These are phyloP conservation scores for Coemansia sp. DNA, from an alignment of 192 early-diverging fungal genomes.

Conservation along the genomic window DNA sequence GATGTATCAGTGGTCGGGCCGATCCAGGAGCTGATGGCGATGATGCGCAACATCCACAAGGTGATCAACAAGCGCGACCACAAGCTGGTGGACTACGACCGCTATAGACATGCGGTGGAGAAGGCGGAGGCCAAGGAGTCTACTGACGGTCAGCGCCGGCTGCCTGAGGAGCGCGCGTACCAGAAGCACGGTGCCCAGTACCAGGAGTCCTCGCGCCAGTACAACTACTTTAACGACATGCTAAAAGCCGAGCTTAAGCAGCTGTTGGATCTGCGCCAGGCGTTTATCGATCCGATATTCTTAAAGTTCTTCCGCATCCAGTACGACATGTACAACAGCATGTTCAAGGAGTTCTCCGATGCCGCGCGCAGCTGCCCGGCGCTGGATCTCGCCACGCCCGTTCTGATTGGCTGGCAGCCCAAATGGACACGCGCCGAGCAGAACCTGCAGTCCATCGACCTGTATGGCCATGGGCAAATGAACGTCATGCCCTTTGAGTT, in stretches of 20 bases:
- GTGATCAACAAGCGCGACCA: conserved; percentile 87
- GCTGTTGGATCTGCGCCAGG: conserved; percentile 68
- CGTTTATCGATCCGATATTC: conserved; percentile 88
- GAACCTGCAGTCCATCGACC: conserved; percentile 25
- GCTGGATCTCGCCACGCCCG: conserved; percentile 54
- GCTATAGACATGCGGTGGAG: conserved; percentile 66
- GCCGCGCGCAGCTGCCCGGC: conserved; percentile 54
- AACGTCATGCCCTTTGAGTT: conserved; percentile 22
- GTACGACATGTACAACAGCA: conserved; percentile 67
- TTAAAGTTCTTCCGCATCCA: conserved; percentile 83
- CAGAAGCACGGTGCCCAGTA: conserved; percentile 70
- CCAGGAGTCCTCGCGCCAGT: conserved; percentile 80
- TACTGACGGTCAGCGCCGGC: conserved; percentile 40
- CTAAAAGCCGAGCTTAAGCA: conserved; percentile 78
- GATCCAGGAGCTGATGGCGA: conserved; percentile 66
- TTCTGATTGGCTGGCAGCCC: conserved; percentile 36
- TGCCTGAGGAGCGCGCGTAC: conserved; percentile 65
- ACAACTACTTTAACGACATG: conserved; percentile 77
- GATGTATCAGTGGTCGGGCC: conserved; percentile 80
- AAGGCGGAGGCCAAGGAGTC: conserved; percentile 74
- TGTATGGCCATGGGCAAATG: conserved; percentile 40
- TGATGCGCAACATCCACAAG: conserved; percentile 78
- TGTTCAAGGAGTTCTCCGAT: conserved; percentile 61
- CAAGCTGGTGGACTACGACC: conserved; percentile 93
- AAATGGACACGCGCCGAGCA: conserved; percentile 34